These are phyloP conservation scores for Fusarium sp. DNA, from an alignment of 2,329 filamentous ascomycete species.

Conservation along the genomic window DNA sequence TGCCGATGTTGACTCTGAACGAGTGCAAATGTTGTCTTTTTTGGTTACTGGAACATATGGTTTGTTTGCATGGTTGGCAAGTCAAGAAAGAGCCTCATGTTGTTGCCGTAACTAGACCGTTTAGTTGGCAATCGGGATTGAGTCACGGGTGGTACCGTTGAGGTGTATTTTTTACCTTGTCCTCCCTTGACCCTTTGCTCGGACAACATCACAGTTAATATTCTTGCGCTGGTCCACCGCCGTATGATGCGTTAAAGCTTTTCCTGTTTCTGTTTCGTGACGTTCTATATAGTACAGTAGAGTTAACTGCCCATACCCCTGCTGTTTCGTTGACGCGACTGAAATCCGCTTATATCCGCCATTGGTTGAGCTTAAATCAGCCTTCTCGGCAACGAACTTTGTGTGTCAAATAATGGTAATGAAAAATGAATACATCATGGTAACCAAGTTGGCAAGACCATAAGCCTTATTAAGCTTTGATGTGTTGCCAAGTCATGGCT, in stretches of 20 bases:
- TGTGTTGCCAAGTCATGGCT: background rate
- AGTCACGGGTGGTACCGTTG: too few relatives aligned
- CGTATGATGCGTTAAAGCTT: too few relatives aligned
- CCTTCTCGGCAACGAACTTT: background rate
- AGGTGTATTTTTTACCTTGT: too few relatives aligned
- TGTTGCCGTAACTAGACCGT: too few relatives aligned
- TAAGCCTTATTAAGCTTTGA: background rate
- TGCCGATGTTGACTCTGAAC: background rate
- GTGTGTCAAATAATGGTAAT: background rate
- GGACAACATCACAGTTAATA: too few relatives aligned
- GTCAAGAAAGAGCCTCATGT: too few relatives aligned
- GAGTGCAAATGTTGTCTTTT: background rate
- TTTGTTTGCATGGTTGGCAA: background rate
- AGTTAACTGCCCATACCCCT: background rate
- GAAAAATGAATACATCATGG: background rate
- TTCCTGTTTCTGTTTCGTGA: too few relatives aligned
- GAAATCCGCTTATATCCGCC: background rate
- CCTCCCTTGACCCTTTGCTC: too few relatives aligned
- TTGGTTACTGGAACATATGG: background rate
- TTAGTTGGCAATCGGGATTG: too few relatives aligned
- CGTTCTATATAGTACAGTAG: too few relatives aligned
- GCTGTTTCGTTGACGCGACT: background rate
- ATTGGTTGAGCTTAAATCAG: conserved; percentile 34
- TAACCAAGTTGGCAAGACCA: background rate
- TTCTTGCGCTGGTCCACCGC: too few relatives aligned